A percentile compares a stretch with the other conserved stretches of the same genome.
phyloP scores from a whole-genome alignment of 441 rosid species.

The Capsella rubella region DNA sequence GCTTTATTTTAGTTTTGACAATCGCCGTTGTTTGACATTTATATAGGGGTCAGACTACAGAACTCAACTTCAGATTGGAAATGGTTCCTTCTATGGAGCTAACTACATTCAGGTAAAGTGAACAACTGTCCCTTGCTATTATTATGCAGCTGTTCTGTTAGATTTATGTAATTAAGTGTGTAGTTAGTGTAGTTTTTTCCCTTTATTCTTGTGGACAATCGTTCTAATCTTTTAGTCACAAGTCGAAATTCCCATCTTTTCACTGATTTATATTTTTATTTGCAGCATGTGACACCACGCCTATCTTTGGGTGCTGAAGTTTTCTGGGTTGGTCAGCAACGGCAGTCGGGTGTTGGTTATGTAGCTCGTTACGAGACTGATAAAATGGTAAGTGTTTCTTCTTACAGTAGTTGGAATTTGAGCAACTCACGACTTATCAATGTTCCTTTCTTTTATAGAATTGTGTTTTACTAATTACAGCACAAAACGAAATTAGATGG shows the following conservation, averaged over 20 bases:
- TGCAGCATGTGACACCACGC: conserved; percentile 79
- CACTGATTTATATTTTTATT: conserved; percentile 24
- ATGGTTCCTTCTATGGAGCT: conserved; percentile 78
- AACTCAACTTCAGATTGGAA: conserved; percentile 81
- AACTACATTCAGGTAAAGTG: conserved; percentile 87
- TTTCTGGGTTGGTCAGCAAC: conserved; percentile 93
- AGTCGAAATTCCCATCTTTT: neutral
- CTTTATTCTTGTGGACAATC: neutral
- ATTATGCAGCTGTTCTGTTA: neutral
- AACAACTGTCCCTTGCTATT: conserved; percentile 1
- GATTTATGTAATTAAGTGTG: conserved; percentile 3
- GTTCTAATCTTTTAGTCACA: neutral
- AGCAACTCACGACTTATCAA: neutral
- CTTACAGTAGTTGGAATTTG: neutral
- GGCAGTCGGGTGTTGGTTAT: conserved; percentile 88
- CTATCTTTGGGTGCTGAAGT: conserved; percentile 88
- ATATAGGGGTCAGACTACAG: conserved; percentile 81
- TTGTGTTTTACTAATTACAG: neutral
- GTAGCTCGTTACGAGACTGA: conserved; percentile 92
- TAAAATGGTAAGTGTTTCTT: conserved; percentile 67
- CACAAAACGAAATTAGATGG: neutral
- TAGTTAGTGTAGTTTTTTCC: neutral
- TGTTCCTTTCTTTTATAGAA: neutral
- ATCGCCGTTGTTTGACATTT: conserved; percentile 4
- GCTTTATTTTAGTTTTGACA: conserved; percentile 16